phyloP scores from a whole-genome alignment of 192 early-diverging fungal species.

The Podila epicladia region DNA sequence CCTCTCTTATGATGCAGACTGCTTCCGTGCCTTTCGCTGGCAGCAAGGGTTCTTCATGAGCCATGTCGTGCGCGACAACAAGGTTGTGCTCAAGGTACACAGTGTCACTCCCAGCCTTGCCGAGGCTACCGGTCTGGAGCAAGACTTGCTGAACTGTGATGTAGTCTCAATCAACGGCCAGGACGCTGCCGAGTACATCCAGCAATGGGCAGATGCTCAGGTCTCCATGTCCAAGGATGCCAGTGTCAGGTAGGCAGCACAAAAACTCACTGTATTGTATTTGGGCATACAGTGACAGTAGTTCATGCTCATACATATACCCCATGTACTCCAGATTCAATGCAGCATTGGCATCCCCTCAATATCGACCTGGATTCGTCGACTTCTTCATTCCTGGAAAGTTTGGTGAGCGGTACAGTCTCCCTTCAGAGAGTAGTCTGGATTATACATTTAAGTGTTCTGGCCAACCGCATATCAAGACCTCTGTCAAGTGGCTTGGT shows the following conservation, averaged over 20 bases:
- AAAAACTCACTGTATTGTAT: background rate
- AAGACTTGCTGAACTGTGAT: constrained; percentile 27
- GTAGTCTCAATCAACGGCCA: constrained; percentile 16
- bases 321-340: constrained; percentile 16
- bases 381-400: constrained; percentile 30
- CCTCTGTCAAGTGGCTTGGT: constrained; percentile 14
- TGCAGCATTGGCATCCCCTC: constrained; percentile 17
- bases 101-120: constrained; percentile 10
- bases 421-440: constrained; percentile 6
- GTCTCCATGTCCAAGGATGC: constrained; percentile 31
- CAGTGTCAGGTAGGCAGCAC: constrained; percentile 16
- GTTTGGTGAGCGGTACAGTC: constrained; percentile 16
- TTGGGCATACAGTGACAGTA: background rate
- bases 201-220: constrained; percentile 26
- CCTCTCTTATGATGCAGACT: constrained; percentile 41
- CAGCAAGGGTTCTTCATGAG: constrained; percentile 35
- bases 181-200: constrained; percentile 27
- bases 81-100: constrained; percentile 27
- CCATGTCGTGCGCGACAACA: constrained; percentile 26
- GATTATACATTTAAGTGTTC: constrained; percentile 13
- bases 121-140: background rate
- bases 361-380: constrained; percentile 5
- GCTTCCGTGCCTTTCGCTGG: constrained; percentile 30
- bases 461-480: background rate
- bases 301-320: background rate